Base-by-base conservation (phyloP, 2,329 filamentous ascomycete genomes). In the Mycosphaerelloides madeirae region DNA sequence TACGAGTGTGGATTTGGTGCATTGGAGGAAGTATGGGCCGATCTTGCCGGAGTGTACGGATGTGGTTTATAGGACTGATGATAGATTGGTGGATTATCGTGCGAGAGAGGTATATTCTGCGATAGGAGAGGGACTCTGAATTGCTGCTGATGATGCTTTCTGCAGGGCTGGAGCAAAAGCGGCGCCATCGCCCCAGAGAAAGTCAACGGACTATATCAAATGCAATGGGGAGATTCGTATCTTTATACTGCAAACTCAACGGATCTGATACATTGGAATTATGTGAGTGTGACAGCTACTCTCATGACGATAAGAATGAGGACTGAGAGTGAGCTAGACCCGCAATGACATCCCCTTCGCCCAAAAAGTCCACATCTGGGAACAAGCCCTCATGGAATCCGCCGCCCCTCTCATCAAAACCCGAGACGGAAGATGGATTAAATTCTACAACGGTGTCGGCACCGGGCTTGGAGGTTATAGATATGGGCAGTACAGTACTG, bases 381-480 rank as follows among this genome's bases (percentile, higher is more conserved):
- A 39, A 15, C 7, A 29, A 14, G 37, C 22, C 3, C 37, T 39
- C 6, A 39, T 39, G 20, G 37, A 39, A 15, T 29, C 37, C 25
- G 37, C 37, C 11, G 37, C 19, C 12, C 19, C 37, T 12, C 25
- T 39, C 5, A 28, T 39, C 37, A 39, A 39, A 18, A 39, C 37
- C 18, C 19, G 37, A 6, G 22, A 22, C 19, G 37, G 37, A 22
- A 39, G 31, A 15, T 39, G 37, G 37, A 39, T 39, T 28, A 39
- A 39, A n/a, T 39, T 39, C 37, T 39, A 39, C 25, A 29, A 39
- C 25, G 20, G 37, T 12, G 37, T 39, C 13, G 37, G 37, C 15
- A 22, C 16, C 11, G 22, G 37, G 6, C 25, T 28, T 18, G 37
- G 20, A 7, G 37, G 20, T 14, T 39, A 39, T 28, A 39, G 18